Percentiles rank a stretch among this genome's conserved stretches.
These are phyloP conservation scores for Chiua virens DNA, from an alignment of 768 basidiomycete genomes.

Conservation along the genomic window DNA sequence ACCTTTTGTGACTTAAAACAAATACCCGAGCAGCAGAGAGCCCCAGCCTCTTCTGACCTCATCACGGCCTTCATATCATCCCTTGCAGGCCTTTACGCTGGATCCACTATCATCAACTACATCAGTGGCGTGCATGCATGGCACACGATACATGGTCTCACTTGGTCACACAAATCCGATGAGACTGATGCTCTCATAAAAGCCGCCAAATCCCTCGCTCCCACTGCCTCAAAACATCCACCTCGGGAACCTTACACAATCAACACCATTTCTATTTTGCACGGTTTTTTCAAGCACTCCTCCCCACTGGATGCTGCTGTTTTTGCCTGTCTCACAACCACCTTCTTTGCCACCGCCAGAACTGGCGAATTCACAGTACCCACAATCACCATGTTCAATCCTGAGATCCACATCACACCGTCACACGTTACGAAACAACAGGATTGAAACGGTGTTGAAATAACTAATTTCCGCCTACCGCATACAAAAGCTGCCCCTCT, in stretches of 20 bases:
- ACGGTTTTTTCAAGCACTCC: background rate
- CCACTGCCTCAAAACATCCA: slow-evolving; percentile 3
- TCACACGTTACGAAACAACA: background rate
- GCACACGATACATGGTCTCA: slow-evolving; percentile 23
- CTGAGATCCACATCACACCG: slow-evolving; percentile 6
- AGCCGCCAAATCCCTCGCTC: slow-evolving; percentile 9
- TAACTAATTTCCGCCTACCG: background rate
- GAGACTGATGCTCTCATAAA: slow-evolving; percentile 16
- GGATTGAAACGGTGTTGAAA: background rate
- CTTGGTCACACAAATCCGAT: slow-evolving; percentile 12
- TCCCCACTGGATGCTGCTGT: slow-evolving; percentile 4
- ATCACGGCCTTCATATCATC: background rate
- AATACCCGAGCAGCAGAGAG: background rate
- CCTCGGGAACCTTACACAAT: slow-evolving; percentile 15
- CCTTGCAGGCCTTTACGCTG: slow-evolving; percentile 10
- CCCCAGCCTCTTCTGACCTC: background rate
- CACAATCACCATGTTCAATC: slow-evolving; percentile 13
- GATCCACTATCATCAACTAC: slow-evolving; percentile 10
- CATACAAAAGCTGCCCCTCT: background rate
- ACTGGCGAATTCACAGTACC: slow-evolving; percentile 23
- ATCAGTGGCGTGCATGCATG: slow-evolving; percentile 19
- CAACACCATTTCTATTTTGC: background rate
- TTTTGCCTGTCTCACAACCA: slow-evolving; percentile 18
- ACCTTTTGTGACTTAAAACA: too few relatives aligned
- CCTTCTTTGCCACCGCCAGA: slow-evolving; percentile 14